A percentile compares a stretch with the other conserved stretches of the same genome.
These are phyloP conservation scores for Taiwanofungus camphoratus DNA, from an alignment of 1,284 basidiomycete species.

Conservation along the genomic window DNA sequence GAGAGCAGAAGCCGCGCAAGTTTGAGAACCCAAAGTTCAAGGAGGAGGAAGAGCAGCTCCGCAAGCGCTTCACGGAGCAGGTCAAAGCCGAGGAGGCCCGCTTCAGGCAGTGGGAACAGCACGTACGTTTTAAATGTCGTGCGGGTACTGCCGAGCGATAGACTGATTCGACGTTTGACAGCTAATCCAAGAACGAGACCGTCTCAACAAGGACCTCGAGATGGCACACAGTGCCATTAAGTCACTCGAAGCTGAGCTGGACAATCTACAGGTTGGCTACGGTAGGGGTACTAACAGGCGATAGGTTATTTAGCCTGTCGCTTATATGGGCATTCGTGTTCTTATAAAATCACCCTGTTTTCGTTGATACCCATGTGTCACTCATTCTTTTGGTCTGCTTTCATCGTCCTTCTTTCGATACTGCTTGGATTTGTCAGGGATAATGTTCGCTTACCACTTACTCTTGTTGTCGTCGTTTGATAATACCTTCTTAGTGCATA, in stretches of 20 bases:
- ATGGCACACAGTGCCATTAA: constrained; percentile 90
- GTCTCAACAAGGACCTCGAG: constrained; percentile 96
- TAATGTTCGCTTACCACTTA: not conserved
- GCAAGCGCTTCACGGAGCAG: constrained; percentile 99
- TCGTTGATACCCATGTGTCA: constrained; percentile 7
- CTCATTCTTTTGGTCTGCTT: constrained; percentile 1
- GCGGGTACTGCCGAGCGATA: not conserved
- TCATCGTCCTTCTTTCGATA: constrained; percentile 4
- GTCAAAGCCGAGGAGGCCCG: constrained; percentile 98
- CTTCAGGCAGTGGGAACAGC: constrained; percentile 99
- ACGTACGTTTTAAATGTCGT: constrained; percentile 49
- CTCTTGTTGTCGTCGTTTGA: not conserved
- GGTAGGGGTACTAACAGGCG: constrained; percentile 69
- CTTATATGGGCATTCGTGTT: not conserved
- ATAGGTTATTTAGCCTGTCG: constrained; percentile 30
- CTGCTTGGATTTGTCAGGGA: not conserved
- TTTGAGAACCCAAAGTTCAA: constrained; percentile 99
- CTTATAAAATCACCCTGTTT: not conserved
- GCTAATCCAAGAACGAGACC: constrained; percentile 94
- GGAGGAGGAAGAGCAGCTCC: constrained; percentile 95
- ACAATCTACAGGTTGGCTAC: constrained; percentile 85
- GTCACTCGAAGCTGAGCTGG: constrained; percentile 82
- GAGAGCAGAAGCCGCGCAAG: constrained; percentile 98
- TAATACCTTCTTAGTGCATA: too few relatives aligned
- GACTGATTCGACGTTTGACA: constrained; percentile 27